These are phyloP conservation scores for Gomphus sp. DNA, from an alignment of 1,284 basidiomycete species.

Conservation along the genomic window DNA sequence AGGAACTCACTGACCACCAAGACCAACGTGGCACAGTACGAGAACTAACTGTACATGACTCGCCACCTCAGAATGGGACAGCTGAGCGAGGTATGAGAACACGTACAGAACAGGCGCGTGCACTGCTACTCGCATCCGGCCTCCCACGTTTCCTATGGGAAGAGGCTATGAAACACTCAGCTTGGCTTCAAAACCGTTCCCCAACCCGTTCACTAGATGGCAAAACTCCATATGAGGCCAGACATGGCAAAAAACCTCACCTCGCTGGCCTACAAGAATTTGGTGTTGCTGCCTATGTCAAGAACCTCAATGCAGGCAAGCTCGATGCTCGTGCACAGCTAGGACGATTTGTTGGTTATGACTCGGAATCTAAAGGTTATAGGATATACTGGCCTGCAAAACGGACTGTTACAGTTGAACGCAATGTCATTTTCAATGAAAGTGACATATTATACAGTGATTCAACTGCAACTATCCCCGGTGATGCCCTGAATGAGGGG, in stretches of 20 bases:
- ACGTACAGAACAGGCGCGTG: constrained; percentile 13
- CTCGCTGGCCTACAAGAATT: constrained; percentile 21
- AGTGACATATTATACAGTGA: too few species aligned
- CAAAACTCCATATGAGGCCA: constrained; percentile 23
- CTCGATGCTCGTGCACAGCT: too few species aligned
- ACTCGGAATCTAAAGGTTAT: too few species aligned
- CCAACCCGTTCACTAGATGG: constrained; percentile 19
- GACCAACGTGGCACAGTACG: constrained; percentile 20
- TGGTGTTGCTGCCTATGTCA: constrained; percentile 22
- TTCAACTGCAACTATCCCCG: too few species aligned
- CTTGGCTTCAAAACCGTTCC: constrained; percentile 25
- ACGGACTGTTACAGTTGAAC: too few species aligned
- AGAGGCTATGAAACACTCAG: constrained; percentile 14
- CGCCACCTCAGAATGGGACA: constrained; percentile 9
- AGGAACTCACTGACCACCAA: constrained; percentile 12
- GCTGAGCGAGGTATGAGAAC: constrained; percentile 25
- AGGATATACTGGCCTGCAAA: too few species aligned
- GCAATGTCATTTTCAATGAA: too few species aligned
- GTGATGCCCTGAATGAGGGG: too few species aligned
- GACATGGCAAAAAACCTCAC: constrained; percentile 23
- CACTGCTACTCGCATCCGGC: constrained; percentile 18
- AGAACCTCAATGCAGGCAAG: too few species aligned
- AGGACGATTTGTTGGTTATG: too few species aligned
- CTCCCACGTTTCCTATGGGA: constrained; percentile 15
- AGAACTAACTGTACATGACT: constrained; percentile 26